phyloP scores from a whole-genome alignment of 2,329 filamentous ascomycete genomes.

The Chrysosporium keratinophilum region DNA sequence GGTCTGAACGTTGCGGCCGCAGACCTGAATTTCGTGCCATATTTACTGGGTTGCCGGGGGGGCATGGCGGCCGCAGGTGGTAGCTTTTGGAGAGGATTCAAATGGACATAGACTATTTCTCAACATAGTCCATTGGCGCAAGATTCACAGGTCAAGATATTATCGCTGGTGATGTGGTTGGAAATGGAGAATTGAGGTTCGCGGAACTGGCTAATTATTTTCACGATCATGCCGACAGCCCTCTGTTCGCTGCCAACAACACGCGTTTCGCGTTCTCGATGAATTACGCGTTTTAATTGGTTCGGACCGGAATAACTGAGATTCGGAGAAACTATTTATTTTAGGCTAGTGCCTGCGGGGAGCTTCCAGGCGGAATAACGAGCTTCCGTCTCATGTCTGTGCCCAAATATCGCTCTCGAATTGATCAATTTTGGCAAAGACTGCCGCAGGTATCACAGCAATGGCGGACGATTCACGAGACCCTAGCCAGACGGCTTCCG shows the following conservation, averaged over 20 bases:
- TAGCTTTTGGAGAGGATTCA: not conserved
- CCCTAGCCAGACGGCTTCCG: constrained; percentile 5
- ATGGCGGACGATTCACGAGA: constrained; percentile 18
- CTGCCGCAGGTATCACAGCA: not conserved
- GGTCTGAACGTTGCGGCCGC: constrained; percentile 36
- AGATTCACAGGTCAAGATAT: not conserved
- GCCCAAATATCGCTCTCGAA: not conserved
- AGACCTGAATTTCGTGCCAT: constrained; percentile 50
- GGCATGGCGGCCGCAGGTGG: constrained; percentile 30
- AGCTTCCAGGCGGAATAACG: not conserved
- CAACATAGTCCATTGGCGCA: constrained; percentile 3
- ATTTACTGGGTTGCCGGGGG: constrained; percentile 48
- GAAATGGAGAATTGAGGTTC: not conserved
- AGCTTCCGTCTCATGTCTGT: not conserved
- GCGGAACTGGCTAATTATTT: not conserved
- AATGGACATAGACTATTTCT: not conserved
- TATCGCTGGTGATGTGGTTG: too few relatives aligned
- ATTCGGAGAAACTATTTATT: constrained; percentile 5
- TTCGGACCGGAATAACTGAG: not conserved
- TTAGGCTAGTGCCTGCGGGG: not conserved
- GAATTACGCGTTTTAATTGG: constrained; percentile 10
- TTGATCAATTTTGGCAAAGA: not conserved
- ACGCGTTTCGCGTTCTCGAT: constrained; percentile 9
- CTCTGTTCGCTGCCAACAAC: too few relatives aligned
- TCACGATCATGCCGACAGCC: not conserved